Conservation (phyloP, 106 monocot species). For the Amphibolis antarctica region DNA sequence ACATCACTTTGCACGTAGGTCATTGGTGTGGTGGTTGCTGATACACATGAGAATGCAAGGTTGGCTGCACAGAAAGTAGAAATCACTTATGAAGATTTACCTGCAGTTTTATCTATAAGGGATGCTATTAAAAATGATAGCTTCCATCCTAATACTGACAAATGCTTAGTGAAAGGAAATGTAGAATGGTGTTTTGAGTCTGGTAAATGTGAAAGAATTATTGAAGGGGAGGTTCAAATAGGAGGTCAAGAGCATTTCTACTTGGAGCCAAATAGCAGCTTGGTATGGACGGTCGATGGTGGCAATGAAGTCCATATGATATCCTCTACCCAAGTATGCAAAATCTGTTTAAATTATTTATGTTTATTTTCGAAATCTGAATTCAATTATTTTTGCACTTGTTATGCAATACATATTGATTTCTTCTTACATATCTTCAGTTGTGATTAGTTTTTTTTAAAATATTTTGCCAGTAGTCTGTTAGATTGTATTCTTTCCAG, state of each 20-base stretch:
- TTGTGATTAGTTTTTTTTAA: no score
- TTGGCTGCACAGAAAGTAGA: slow-evolving; percentile 61
- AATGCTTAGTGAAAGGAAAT: slow-evolving; percentile 57
- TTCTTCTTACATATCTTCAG: no score
- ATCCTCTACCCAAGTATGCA: slow-evolving; percentile 87
- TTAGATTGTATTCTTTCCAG: no score
- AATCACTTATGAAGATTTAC: slow-evolving; percentile 67
- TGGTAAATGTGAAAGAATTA: slow-evolving; percentile 58
- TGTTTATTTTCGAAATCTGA: not conserved
- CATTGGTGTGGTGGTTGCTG: slow-evolving; percentile 89
- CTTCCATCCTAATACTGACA: slow-evolving; percentile 58
- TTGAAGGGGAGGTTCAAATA: slow-evolving; percentile 87
- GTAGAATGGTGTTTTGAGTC: slow-evolving; percentile 60
- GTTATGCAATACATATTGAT: not conserved
- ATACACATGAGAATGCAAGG: slow-evolving; percentile 95
- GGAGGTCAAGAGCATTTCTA: slow-evolving; percentile 99
- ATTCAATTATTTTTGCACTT: not conserved
- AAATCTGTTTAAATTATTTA: not conserved
- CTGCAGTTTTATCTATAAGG: slow-evolving; percentile 68
- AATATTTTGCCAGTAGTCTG: no score
- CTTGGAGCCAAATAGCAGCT: slow-evolving; percentile 74
- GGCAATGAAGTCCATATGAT: slow-evolving; percentile 99
- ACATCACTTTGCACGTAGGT: slow-evolving; percentile 34
- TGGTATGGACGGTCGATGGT: slow-evolving; percentile 92
- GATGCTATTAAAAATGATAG: slow-evolving; percentile 58